Percentiles rank a stretch among this genome's conserved stretches.
phyloP scores from a whole-genome alignment of 164 flowering plant species.

The Pachysandra terminalis region DNA sequence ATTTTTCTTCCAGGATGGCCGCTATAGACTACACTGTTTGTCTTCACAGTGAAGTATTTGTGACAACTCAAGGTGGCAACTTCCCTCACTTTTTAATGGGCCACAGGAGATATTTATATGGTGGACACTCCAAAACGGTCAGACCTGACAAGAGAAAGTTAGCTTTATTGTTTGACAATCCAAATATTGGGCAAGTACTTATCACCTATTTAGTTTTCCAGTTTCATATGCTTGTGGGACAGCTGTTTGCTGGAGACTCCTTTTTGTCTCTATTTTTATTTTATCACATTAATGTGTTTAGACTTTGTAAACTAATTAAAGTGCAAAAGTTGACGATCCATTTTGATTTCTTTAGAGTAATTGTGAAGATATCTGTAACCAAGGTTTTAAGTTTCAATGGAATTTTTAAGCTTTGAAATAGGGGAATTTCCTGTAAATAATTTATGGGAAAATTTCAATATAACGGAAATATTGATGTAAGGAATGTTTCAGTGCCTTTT shows the following conservation, averaged over 20 bases:
- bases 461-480: too few species aligned
- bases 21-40: constrained; percentile 97
- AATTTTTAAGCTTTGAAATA: too few species aligned
- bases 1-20: constrained; percentile 95
- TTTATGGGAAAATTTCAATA: too few species aligned
- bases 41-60: constrained; percentile 96
- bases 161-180: constrained; percentile 76
- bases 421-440: too few species aligned
- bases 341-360: neutral
- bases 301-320: neutral
- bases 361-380: neutral
- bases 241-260: neutral
- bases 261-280: too few species aligned
- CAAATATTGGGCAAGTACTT: constrained; percentile 67
- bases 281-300: too few species aligned
- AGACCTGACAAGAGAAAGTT: constrained; percentile 89
- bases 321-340: neutral
- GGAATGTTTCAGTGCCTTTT: too few species aligned
- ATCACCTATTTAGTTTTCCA: neutral
- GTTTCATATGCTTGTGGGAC: neutral
- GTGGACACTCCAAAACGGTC: constrained; percentile 92
- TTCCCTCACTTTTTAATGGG: constrained; percentile 93
- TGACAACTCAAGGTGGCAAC: constrained; percentile 97
- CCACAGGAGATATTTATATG: constrained; percentile 77
- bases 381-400: too few species aligned